A percentile compares a stretch with the other conserved stretches of the same genome.
Conservation (phyloP, 257 asterid genomes). For the Solanum piurae region DNA sequence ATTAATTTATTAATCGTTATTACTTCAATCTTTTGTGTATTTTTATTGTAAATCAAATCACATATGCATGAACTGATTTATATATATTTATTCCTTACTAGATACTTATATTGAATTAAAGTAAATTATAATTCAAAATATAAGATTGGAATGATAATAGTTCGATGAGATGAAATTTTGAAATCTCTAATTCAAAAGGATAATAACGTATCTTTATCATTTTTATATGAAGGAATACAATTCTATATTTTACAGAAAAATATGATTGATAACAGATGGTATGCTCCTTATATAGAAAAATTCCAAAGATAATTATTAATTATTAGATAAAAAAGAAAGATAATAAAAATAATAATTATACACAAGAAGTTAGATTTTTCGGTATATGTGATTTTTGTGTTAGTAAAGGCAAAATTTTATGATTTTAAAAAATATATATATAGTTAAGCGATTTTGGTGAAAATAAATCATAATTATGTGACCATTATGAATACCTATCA, state of each 20-base stretch:
- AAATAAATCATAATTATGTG: no score
- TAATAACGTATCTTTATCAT: background rate
- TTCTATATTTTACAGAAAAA: background rate
- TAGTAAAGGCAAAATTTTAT: background rate
- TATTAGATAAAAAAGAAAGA: background rate
- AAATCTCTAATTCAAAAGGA: no score
- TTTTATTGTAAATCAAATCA: background rate
- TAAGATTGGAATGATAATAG: background rate
- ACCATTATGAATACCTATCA: background rate
- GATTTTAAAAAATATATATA: no score
- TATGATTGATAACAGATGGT: background rate
- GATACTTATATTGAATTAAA: background rate
- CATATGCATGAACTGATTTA: background rate
- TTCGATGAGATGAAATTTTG: no score
- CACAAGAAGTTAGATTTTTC: background rate
- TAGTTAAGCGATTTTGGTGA: background rate
- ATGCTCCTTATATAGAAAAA: background rate
- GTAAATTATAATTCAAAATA: background rate
- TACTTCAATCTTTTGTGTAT: background rate
- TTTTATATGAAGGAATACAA: background rate
- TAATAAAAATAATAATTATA: no score
- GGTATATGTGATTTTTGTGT: background rate
- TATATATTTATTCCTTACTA: background rate
- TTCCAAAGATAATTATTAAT: background rate
- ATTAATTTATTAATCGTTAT: no score